Evolutionary conservation across 352 stramenopile genomes (phyloP).

Genomic region (Phytophthora vignae): DNA sequence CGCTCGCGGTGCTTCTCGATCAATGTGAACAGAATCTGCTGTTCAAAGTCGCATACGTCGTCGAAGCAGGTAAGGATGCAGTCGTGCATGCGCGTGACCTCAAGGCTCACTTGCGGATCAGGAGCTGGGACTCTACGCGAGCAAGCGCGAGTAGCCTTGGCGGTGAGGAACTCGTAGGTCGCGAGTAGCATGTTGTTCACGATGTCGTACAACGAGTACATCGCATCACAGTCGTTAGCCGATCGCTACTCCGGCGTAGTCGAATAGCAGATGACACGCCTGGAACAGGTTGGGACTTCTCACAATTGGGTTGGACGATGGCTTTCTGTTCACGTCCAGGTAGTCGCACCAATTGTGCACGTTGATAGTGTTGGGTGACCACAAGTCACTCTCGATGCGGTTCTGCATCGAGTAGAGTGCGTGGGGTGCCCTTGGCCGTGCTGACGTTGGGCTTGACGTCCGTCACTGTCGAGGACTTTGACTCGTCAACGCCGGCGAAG

Average conservation of each 20-base stretch:
- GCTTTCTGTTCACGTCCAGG: conserved; percentile 72
- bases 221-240: conserved; percentile 88
- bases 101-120: conserved; percentile 97
- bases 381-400: conserved; percentile 90
- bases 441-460: conserved; percentile 88
- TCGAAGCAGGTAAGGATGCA: conserved; percentile 93
- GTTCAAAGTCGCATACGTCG: conserved; percentile 84
- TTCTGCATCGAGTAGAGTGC: conserved; percentile 99
- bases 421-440: conserved; percentile 80
- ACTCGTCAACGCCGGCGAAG: conserved; percentile 80
- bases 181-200: conserved; percentile 95
- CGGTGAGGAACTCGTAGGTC: conserved; percentile 96
- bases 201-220: conserved; percentile 89
- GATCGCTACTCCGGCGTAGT: conserved; percentile 97
- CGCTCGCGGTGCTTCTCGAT: conserved; percentile 82
- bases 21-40: conserved; percentile 81
- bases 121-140: conserved; percentile 94
- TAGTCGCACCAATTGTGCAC: conserved; percentile 87
- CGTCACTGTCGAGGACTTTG: conserved; percentile 48
- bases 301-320: conserved; percentile 83
- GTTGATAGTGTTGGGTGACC: conserved; percentile 88
- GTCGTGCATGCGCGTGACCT: conserved; percentile 98
- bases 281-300: conserved; percentile 90
- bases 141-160: conserved; percentile 95
- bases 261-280: conserved; percentile 91